Evolutionary conservation across 768 basidiomycete genomes (phyloP), one percentile per base, ranked within the genome.

Genomic region (Rhodotorula taiwanensis): DNA sequence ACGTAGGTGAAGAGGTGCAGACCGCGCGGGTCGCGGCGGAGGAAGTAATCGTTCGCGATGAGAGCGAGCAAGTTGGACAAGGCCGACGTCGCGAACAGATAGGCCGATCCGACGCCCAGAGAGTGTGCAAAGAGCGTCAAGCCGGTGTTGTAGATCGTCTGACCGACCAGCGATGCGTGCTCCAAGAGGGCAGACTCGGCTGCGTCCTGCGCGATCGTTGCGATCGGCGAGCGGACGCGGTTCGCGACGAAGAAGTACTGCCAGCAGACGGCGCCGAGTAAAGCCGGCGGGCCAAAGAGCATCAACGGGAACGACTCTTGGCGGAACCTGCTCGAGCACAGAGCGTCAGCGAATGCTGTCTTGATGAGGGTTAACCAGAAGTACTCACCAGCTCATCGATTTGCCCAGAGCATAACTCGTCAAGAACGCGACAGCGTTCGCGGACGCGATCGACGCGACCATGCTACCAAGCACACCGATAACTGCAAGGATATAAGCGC

Each of bases 231-330:
- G n/a, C 67, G 63, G 41, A 65, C 14, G 23, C 74, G 58, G 48
- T 70, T 68, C 7, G 75, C 71, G 27, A 76, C 60, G 50, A 73
- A 47, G 47, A 72, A 70, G 64, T 90, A 83, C 82, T 18, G 80
- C 61, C 31, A 89, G 78, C 33, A 80, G 44, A 48, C 76, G 82
- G 36, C 67, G 86, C 89, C 89, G 20, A 87, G 76, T 20, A 89
- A 72, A 1, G 84, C 83, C 4, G 88, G 81, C 20, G 89, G 87
- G 4, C 81, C 87, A 72, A 89, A 98, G 27, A 95, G 75, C 27
- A 80, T 72, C 14, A 93, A 66, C 16, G 82, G 77, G 15, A 80
- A 80, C 68, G 84, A 80, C 64, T 88, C 88, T 45, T 79, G 81
- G 21, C 81, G 79, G 75, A 89, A 95, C 92, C 76, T 75, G 67